Conservation (phyloP, 495 filamentous ascomycete species). For the Penicillium pulvis region DNA sequence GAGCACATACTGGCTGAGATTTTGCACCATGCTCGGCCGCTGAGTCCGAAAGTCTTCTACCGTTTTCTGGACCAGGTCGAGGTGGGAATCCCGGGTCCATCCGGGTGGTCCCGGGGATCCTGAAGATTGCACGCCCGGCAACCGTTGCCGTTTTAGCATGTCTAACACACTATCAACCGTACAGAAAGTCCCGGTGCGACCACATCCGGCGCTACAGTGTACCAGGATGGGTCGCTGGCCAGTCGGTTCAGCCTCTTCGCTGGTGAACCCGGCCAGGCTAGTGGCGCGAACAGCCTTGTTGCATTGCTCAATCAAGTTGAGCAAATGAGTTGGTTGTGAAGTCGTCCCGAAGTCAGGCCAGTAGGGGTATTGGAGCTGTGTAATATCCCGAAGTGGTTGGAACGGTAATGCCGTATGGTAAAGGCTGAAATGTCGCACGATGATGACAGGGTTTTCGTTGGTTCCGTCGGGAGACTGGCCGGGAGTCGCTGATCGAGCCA, state of each 20-base stretch:
- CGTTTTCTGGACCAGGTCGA: conserved; percentile 80
- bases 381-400: conserved; percentile 86
- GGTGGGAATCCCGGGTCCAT: conserved; percentile 52
- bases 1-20: conserved; percentile 88
- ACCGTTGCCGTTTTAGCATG: conserved; percentile 81
- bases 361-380: conserved; percentile 87
- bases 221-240: conserved; percentile 76
- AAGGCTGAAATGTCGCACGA: conserved; percentile 85
- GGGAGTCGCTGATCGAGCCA: conserved; percentile 13
- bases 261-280: conserved; percentile 34
- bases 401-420: conserved; percentile 78
- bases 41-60: conserved; percentile 89
- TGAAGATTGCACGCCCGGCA: conserved; percentile 16
- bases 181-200: conserved; percentile 93
- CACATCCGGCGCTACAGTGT: conserved; percentile 94
- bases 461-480: conserved; percentile 23
- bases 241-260: conserved; percentile 56
- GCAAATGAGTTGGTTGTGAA: conserved; percentile 80
- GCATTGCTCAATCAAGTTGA: conserved; percentile 84
- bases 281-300: conserved; percentile 54
- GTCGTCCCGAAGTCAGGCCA: conserved; percentile 98
- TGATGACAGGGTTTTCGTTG: conserved; percentile 68
- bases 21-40: conserved; percentile 95
- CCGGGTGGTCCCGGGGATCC: neutral
- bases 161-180: conserved; percentile 93